Conservation (phyloP, 495 filamentous ascomycete genomes). For the Penicillium macrosclerotiorum region DNA sequence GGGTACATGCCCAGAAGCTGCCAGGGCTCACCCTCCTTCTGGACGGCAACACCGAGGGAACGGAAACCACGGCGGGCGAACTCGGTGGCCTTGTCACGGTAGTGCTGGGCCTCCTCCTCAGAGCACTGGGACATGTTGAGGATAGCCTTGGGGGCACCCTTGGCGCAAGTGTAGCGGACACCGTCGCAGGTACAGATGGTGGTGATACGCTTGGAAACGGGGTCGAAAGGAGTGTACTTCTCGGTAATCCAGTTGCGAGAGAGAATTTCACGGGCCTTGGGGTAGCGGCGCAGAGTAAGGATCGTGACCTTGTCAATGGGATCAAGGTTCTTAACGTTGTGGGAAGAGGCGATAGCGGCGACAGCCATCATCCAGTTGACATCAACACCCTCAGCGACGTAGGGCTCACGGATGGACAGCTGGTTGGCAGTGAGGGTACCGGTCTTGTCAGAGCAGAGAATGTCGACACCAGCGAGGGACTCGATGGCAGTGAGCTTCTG, state of each 20-base stretch:
- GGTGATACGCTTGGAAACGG: constrained; percentile 76
- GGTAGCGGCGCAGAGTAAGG: constrained; percentile 70
- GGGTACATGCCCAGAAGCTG: constrained; percentile 72
- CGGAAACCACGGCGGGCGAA: constrained; percentile 81
- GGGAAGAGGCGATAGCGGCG: constrained; percentile 70
- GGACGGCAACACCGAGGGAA: constrained; percentile 72
- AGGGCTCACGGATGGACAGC: constrained; percentile 71
- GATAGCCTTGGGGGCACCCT: constrained; percentile 74
- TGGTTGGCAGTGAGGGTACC: constrained; percentile 80
- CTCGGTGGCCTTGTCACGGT: constrained; percentile 67
- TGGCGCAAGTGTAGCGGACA: constrained; percentile 65
- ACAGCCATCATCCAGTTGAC: constrained; percentile 82
- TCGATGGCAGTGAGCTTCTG: constrained; percentile 77
- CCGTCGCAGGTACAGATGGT: constrained; percentile 63
- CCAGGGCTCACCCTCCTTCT: constrained; percentile 66
- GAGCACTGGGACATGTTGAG: constrained; percentile 64
- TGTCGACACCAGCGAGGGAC: constrained; percentile 72
- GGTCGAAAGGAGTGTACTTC: constrained; percentile 76
- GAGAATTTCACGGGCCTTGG: constrained; percentile 69
- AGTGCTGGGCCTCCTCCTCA: constrained; percentile 60
- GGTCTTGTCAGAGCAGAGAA: constrained; percentile 75
- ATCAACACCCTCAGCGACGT: constrained; percentile 71
- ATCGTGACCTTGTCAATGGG: constrained; percentile 77
- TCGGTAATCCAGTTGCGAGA: constrained; percentile 68
- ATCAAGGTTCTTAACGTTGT: constrained; percentile 75